These are phyloP conservation scores for Pseudocercospora crystallina DNA, from an alignment of 2,329 filamentous ascomycete genomes.

Conservation along the genomic window DNA sequence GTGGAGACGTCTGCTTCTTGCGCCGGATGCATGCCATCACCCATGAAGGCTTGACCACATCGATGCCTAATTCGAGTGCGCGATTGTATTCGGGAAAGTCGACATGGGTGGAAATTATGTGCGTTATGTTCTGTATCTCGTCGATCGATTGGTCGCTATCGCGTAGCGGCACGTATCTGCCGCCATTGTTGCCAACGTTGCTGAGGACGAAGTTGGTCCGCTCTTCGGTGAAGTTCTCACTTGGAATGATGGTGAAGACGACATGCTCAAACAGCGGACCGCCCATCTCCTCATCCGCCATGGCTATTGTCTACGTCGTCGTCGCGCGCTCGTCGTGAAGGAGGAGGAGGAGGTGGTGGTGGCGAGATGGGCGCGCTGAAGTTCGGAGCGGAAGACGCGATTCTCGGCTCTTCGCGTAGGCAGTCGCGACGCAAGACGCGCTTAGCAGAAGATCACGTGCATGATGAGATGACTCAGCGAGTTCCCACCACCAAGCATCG, in stretches of 20 bases:
- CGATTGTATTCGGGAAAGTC: constrained; percentile 87
- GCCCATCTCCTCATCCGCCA: constrained; percentile 19
- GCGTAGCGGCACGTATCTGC: constrained; percentile 45
- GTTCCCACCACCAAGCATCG: no score
- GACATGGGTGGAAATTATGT: constrained; percentile 73
- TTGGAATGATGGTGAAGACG: constrained; percentile 46
- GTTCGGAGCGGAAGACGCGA: no score
- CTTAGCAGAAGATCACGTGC: no score
- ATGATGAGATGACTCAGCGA: no score
- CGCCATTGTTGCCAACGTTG: constrained; percentile 50
- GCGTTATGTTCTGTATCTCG: constrained; percentile 52
- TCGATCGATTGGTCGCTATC: constrained; percentile 39
- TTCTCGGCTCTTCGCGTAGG: no score
- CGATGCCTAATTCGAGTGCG: constrained; percentile 73
- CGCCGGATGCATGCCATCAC: constrained; percentile 68
- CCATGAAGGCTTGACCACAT: constrained; percentile 82
- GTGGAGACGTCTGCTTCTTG: constrained; percentile 70
- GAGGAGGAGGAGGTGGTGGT: no score
- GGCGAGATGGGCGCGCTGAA: no score
- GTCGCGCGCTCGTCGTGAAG: no score
- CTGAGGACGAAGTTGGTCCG: constrained; percentile 43
- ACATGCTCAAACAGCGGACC: constrained; percentile 40
- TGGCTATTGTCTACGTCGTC: background rate
- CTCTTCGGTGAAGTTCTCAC: constrained; percentile 26
- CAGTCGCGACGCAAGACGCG: no score